phyloP scores from a whole-genome alignment of 2,329 filamentous ascomycete species.

The Cryphonectria carpinicola region DNA sequence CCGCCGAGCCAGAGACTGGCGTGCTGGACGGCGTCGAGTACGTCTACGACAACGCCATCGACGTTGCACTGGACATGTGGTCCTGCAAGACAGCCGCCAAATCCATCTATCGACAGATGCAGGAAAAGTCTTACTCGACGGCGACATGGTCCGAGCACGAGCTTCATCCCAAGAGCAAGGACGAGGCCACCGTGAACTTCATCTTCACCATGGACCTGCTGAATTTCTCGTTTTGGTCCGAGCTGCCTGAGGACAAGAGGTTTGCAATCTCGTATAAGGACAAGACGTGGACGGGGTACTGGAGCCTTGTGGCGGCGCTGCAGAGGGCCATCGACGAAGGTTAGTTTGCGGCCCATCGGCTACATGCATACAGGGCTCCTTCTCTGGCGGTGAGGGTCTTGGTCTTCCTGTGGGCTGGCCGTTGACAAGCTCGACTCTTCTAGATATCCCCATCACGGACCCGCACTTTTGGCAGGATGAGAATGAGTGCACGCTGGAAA shows the following conservation, averaged over 20 bases:
- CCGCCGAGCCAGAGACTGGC: conserved; percentile 72
- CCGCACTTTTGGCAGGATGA: conserved; percentile 85
- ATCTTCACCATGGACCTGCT: conserved; percentile 97
- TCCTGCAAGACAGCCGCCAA: conserved; percentile 82
- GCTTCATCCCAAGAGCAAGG: conserved; percentile 82
- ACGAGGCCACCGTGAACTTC: conserved; percentile 82
- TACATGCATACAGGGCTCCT: neutral
- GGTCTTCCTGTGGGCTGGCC: conserved; percentile 24
- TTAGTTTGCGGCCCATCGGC: conserved; percentile 40
- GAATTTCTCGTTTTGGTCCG: conserved; percentile 98
- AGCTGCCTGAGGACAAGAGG: conserved; percentile 67
- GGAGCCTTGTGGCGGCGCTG: conserved; percentile 86
- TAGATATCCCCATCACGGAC: conserved; percentile 85
- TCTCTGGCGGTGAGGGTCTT: conserved; percentile 20
- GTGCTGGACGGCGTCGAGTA: conserved; percentile 83
- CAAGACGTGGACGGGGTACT: conserved; percentile 90
- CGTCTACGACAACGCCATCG: conserved; percentile 90
- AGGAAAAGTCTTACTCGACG: conserved; percentile 80
- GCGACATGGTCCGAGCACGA: conserved; percentile 87
- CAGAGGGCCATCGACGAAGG: conserved; percentile 89
- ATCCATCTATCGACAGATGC: conserved; percentile 80
- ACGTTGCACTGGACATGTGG: conserved; percentile 85
- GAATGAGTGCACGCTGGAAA: conserved; percentile 73
- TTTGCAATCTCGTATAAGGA: conserved; percentile 84
- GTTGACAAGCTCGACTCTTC: conserved; percentile 15